Base-by-base conservation (phyloP, 495 filamentous ascomycete species). In the Penicillium argentinense region DNA sequence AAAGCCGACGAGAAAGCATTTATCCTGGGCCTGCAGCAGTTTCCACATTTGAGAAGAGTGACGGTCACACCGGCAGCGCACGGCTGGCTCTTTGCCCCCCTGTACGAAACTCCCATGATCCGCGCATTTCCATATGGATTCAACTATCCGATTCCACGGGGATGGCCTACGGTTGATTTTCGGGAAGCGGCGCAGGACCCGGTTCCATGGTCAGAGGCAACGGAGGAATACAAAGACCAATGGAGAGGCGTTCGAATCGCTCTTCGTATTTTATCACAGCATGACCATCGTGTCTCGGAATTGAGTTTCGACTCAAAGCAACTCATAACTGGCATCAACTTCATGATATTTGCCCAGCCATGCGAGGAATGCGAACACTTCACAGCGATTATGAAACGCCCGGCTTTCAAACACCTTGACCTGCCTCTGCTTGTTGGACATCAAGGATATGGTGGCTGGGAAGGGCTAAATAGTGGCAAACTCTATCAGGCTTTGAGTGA, bases 31-130 rank as follows among this genome's bases (percentile, higher is more conserved):
- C 34, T 69, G 8, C 21, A 42, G 29, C 54, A 54, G 28, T 67
- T 69, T 32, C 47, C 63, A 2, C 9, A 21, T 12, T 43, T 67
- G 1, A 49, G 16, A 36, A 51, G 48, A 39, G 40, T 69, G 21
- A 60, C 56, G 13, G 30, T 69, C 29, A 66, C 66, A 9, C 54
- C 61, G 39, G 59, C 58, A 17, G 51, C 61, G 0, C 61, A 67
- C 34, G 59, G 66, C 14, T 53, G 50, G 45, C 18, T 60, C 2
- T 61, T 57, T 38, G 11, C 48, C 18, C 63, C 60, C n/a, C 36
- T 64, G 9, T 66, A 66, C 39, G 43, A 63, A 32, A 69, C 63
- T 16, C 61, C 60, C 9, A 66, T 62, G 53, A 66, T 69, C 21
- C 60, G 58, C 16, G 44, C 44, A 18, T 64, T 69, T 34, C 58